Evolutionary conservation across 352 stramenopile genomes (phyloP).

Genomic region (Phytophthora quininea): DNA sequence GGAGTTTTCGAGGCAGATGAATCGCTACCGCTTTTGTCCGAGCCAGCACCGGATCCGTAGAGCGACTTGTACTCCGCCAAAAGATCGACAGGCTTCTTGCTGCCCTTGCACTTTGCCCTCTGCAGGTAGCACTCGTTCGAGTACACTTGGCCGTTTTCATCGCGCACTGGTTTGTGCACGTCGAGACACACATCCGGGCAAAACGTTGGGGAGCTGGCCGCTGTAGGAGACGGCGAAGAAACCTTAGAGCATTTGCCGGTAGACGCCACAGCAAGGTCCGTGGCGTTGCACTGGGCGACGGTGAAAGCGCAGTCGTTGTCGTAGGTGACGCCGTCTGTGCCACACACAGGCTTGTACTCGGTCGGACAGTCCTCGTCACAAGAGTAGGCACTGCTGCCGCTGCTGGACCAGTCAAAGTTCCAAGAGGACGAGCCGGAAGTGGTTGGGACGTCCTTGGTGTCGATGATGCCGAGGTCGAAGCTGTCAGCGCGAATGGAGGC

Average conservation of each 20-base stretch:
- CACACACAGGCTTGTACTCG: no score
- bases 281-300: no score
- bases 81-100: neutral
- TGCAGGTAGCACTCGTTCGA: slow-evolving; percentile 24
- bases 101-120: slow-evolving; percentile 16
- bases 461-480: neutral
- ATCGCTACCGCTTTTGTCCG: neutral
- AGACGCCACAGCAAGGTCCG: no score
- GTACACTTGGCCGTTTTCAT: slow-evolving; percentile 24
- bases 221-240: no score
- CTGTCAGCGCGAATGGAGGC: slow-evolving; percentile 14
- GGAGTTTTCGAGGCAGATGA: neutral
- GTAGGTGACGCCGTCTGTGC: no score
- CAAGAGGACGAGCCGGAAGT: slow-evolving; percentile 5
- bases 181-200: slow-evolving; percentile 17
- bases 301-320: no score
- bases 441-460: neutral
- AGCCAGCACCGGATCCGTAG: slow-evolving; percentile 2
- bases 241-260: no score
- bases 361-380: no score
- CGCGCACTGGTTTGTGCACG: slow-evolving; percentile 18
- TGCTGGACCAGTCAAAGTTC: neutral
- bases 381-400: no score
- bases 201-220: neutral
- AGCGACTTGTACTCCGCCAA: slow-evolving; percentile 22